Base-by-base conservation (phyloP, 2,329 filamentous ascomycete species). In the Capronia epimyces region DNA sequence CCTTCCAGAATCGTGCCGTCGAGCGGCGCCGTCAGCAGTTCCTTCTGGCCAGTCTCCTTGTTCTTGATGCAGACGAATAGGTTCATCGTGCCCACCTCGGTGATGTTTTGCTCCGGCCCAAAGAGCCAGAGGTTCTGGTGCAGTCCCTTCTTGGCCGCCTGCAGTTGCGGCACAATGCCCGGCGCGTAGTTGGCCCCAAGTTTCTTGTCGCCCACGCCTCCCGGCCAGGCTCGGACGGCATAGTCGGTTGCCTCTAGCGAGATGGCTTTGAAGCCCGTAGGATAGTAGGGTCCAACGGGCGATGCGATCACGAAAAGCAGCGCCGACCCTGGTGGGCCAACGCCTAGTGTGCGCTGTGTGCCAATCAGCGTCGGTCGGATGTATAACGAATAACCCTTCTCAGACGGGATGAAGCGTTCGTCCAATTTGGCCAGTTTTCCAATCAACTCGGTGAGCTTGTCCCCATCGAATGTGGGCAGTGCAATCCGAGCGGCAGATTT, bases 41-140 rank as follows among this genome's bases (percentile, higher is more conserved):
- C 90, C 66, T 90, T 91, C 73, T 90, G 80, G 6, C 91, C 93
- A 10, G 89, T 93, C 69, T 87, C 78, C 77, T 87, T 87, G 75
- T 94, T 83, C 73, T 82, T 83, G 62, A 97, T 72, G 36, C 86
- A 90, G 25, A 86, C 84, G 65, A 97, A 98, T 68, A 98, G 83
- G 73, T 98, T 98, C 93, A 98, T 98, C 51, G 93, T 97, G 64
- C 93, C 93, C 50, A 96, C 93, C 72, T 98, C 93, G 41, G 93
- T 98, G 52, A 97, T 84, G 65, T 85, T 95, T 69, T 97, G 89
- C 70, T 97, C 89, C 65, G 94, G 84, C 37, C 90, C 90, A 66
- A 97, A 98, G 25, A 98, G 75, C 93, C 93, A 98, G 47, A 98
- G 78, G 72, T 97, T 98, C 76, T 98, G 93, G 73, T 97, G 91